Conservation (phyloP, 495 filamentous ascomycete genomes). For the Aspergillus cavernicola region DNA sequence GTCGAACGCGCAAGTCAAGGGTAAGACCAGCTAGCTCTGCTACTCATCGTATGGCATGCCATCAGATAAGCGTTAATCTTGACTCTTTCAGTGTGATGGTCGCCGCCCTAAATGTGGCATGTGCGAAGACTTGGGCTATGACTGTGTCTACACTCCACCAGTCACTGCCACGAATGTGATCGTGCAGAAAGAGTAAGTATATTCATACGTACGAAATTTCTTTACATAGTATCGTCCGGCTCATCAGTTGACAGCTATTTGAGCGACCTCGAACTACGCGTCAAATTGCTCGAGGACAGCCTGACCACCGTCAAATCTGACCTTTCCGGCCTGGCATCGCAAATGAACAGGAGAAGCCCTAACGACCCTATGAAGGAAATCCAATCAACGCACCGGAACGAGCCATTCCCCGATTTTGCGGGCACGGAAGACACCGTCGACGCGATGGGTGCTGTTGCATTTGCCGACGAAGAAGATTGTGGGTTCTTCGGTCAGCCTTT, state of each 20-base stretch:
- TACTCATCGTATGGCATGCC: too few species aligned
- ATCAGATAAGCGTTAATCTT: too few species aligned
- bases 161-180: constrained; percentile 39
- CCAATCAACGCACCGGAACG: background rate
- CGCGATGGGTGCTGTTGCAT: constrained; percentile 39
- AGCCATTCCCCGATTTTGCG: constrained; percentile 12
- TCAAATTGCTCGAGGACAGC: too few species aligned
- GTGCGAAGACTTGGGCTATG: constrained; percentile 41
- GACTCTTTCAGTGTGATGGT: constrained; percentile 39
- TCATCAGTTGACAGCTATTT: constrained; percentile 13
- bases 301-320: too few species aligned
- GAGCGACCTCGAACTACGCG: constrained; percentile 18
- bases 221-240: background rate
- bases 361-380: background rate
- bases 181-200: constrained; percentile 39
- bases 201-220: background rate
- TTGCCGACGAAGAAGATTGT: constrained; percentile 42
- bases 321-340: too few species aligned
- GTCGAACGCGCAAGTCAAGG: constrained; percentile 44
- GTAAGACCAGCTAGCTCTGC: constrained; percentile 15
- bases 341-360: too few species aligned
- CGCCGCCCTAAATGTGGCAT: constrained; percentile 40
- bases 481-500: constrained; percentile 41
- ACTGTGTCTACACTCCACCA: constrained; percentile 42
- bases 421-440: constrained; percentile 35